A percentile compares a stretch with the other conserved stretches of the same genome.
phyloP scores from a whole-genome alignment of 805 yeast genomes.

The Yarrowia sp. region DNA sequence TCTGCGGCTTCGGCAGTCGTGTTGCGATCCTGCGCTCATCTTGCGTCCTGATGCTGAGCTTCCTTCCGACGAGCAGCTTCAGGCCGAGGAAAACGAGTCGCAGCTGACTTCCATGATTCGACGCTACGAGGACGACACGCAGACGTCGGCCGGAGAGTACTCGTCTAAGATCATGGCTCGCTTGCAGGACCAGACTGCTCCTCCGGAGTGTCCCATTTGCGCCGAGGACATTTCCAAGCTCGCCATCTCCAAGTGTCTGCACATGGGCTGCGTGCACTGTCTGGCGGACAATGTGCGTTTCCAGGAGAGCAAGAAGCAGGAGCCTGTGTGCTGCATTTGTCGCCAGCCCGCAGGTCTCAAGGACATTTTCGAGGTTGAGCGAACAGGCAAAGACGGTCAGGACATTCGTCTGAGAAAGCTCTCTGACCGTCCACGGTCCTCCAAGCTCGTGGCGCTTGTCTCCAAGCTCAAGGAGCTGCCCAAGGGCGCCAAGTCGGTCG shows the following conservation, averaged over 20 bases:
- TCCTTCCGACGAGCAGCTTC: constrained; percentile 29
- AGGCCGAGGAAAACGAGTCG: constrained; percentile 25
- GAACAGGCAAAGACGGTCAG: constrained; percentile 33
- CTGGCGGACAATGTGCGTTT: constrained; percentile 70
- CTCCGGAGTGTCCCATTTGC: constrained; percentile 82
- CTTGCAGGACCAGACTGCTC: constrained; percentile 34
- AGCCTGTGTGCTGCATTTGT: constrained; percentile 73
- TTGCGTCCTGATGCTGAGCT: constrained; percentile 39
- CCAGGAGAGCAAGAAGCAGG: constrained; percentile 50
- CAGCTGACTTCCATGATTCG: background rate
- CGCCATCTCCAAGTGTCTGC: constrained; percentile 75
- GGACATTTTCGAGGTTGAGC: constrained; percentile 47
- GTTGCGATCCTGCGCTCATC: constrained; percentile 77
- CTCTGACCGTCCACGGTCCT: constrained; percentile 48
- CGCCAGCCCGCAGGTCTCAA: constrained; percentile 53
- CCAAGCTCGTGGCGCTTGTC: constrained; percentile 70
- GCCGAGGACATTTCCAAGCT: constrained; percentile 63
- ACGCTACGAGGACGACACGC: background rate
- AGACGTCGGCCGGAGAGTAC: background rate
- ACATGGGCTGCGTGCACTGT: constrained; percentile 73
- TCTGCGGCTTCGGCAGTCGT: constrained; percentile 77
- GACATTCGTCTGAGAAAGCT: constrained; percentile 9
- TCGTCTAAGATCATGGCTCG: background rate
- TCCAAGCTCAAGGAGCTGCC: constrained; percentile 48
- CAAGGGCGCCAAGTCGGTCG: constrained; percentile 70